Evolutionary conservation across 768 basidiomycete species (phyloP).

Genomic region (Lactarius evosmus): DNA sequence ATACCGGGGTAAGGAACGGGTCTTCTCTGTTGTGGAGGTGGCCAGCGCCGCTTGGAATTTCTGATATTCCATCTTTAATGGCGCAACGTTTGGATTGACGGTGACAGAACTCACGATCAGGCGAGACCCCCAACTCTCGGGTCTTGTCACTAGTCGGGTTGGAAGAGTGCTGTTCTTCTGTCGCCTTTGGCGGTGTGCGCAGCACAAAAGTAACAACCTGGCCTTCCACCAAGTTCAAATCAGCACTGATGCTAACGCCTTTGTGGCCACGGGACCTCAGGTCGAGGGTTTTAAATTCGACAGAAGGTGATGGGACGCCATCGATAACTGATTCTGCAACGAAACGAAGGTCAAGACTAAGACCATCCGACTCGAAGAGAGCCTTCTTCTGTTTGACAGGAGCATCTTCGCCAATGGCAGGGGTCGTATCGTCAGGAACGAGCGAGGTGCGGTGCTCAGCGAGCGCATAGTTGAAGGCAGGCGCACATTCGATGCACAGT

Average conservation of each 20-base stretch:
- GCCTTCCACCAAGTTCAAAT: constrained; percentile 72
- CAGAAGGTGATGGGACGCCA: constrained; percentile 46
- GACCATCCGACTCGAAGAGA: constrained; percentile 53
- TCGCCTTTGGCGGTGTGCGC: constrained; percentile 57
- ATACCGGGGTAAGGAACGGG: constrained; percentile 65
- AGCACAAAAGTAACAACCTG: constrained; percentile 89
- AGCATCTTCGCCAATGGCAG: constrained; percentile 26
- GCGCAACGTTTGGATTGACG: neutral
- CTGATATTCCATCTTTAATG: constrained; percentile 28
- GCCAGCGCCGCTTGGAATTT: constrained; percentile 44
- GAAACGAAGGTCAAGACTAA: constrained; percentile 75
- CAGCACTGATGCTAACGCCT: constrained; percentile 57
- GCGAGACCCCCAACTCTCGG: constrained; percentile 44
- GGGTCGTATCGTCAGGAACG: constrained; percentile 47
- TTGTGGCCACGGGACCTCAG: constrained; percentile 69
- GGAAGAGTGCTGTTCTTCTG: constrained; percentile 29
- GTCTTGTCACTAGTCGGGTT: constrained; percentile 42
- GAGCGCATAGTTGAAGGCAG: constrained; percentile 94
- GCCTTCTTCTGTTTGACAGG: constrained; percentile 51
- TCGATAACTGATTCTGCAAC: constrained; percentile 57
- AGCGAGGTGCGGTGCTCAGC: constrained; percentile 64
- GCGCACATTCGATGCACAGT: constrained; percentile 84
- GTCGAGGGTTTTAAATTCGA: constrained; percentile 61
- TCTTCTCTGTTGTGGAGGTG: constrained; percentile 57
- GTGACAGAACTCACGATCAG: constrained; percentile 38